phyloP scores from a whole-genome alignment of 441 rosid species.

The Syzygium syzygioides region DNA sequence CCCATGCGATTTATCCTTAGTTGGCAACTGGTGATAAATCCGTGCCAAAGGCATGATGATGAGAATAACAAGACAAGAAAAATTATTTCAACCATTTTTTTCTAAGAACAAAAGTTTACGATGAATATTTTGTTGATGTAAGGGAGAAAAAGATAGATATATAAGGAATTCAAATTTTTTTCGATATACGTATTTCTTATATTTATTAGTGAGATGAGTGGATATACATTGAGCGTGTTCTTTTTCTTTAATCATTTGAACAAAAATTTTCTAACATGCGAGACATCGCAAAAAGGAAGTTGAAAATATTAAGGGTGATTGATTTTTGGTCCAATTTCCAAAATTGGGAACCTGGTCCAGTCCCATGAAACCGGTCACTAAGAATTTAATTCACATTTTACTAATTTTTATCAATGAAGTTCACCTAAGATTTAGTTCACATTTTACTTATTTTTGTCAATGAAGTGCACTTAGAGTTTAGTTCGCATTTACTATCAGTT shows the following conservation, averaged over 20 bases:
- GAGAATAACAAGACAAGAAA: not conserved
- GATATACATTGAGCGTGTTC: not conserved
- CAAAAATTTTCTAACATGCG: not conserved
- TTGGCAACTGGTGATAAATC: not conserved
- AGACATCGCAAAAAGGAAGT: not conserved
- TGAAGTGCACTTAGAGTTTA: too few species aligned
- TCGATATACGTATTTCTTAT: not conserved
- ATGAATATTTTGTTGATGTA: not conserved
- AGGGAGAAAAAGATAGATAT: not conserved
- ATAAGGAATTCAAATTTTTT: not conserved
- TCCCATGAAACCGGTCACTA: too few species aligned
- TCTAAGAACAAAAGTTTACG: not conserved
- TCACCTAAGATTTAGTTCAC: too few species aligned
- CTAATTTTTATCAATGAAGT: too few species aligned
- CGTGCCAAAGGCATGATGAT: not conserved
- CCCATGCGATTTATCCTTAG: not conserved
- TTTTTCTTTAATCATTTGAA: not conserved
- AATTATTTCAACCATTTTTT: not conserved
- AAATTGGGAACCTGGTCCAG: too few species aligned
- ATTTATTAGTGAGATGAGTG: not conserved
- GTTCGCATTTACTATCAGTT: too few species aligned
- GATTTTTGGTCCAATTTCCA: too few species aligned
- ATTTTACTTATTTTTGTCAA: too few species aligned
- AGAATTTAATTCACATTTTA: too few species aligned
- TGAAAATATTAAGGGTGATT: not conserved